Evolutionary conservation across 306 rosid genomes (phyloP).

Genomic region (Pyrus communis): DNA sequence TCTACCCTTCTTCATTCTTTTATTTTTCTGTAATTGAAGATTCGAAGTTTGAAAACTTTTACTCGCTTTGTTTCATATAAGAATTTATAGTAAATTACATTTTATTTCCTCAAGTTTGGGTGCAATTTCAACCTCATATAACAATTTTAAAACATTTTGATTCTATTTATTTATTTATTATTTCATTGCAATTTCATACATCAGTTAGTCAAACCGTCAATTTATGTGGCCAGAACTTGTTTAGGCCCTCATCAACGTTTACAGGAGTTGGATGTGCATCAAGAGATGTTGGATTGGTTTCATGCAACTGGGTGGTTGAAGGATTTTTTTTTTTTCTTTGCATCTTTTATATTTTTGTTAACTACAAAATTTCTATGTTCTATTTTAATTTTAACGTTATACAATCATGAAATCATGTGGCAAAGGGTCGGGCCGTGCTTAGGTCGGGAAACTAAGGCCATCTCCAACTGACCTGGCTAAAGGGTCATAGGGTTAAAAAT

Average conservation of each 20-base stretch:
- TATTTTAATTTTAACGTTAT: too few relatives aligned
- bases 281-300: not conserved
- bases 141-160: too few relatives aligned
- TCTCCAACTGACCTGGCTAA: too few relatives aligned
- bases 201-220: too few relatives aligned
- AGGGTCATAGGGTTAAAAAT: too few relatives aligned
- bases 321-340: not conserved
- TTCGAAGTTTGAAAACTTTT: not conserved
- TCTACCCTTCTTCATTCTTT: not conserved
- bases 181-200: too few relatives aligned
- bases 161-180: too few relatives aligned
- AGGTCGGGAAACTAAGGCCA: too few relatives aligned
- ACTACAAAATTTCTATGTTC: not conserved
- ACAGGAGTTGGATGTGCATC: not conserved
- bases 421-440: too few relatives aligned
- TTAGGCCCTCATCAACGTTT: not conserved
- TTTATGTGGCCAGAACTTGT: not conserved
- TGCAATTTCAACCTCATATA: too few relatives aligned
- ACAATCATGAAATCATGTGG: too few relatives aligned
- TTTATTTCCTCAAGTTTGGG: too few relatives aligned
- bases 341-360: not conserved
- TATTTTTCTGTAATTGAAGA: not conserved
- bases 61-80: not conserved
- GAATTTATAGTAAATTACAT: not conserved
- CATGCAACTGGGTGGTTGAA: not conserved